phyloP scores from a whole-genome alignment of 768 basidiomycete species.

The Calocybe gangraenosa region DNA sequence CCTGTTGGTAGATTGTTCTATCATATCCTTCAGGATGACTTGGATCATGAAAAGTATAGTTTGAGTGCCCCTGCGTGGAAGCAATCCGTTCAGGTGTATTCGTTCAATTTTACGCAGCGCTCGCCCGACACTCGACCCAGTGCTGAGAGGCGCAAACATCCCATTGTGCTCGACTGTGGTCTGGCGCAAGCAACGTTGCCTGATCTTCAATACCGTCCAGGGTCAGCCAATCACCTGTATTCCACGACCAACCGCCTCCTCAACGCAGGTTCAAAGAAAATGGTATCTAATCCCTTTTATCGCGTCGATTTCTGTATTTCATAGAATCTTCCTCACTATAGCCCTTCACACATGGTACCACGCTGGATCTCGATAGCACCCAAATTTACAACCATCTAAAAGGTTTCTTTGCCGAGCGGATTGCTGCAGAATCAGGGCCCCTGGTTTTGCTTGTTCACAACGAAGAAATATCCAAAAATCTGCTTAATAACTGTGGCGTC shows the following conservation, averaged over 20 bases:
- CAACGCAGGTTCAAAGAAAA: slow-evolving; percentile 5
- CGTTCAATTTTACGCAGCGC: slow-evolving; percentile 34
- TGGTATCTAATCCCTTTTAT: slow-evolving; percentile 2
- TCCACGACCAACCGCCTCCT: slow-evolving; percentile 16
- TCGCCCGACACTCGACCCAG: slow-evolving; percentile 26
- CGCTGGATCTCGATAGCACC: slow-evolving; percentile 15
- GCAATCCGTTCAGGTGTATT: slow-evolving; percentile 25
- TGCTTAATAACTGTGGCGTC: slow-evolving; percentile 37
- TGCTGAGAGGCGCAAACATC: slow-evolving; percentile 24
- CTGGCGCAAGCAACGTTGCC: slow-evolving; percentile 34
- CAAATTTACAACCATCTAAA: slow-evolving; percentile 17
- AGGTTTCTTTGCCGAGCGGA: slow-evolving; percentile 18
- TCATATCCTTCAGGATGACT: slow-evolving; percentile 21
- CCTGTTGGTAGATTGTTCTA: slow-evolving; percentile 25
- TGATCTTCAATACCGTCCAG: slow-evolving; percentile 11
- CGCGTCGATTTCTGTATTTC: neutral
- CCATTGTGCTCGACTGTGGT: slow-evolving; percentile 33
- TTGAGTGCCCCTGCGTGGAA: slow-evolving; percentile 28
- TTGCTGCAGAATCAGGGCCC: slow-evolving; percentile 18
- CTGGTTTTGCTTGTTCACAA: slow-evolving; percentile 46
- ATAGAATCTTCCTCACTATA: slow-evolving; percentile 6
- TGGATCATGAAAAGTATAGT: slow-evolving; percentile 24
- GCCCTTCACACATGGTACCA: slow-evolving; percentile 26
- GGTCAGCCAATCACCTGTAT: slow-evolving; percentile 21
- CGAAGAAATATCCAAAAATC: slow-evolving; percentile 31